Evolutionary conservation across 345 rosid species (phyloP).

Genomic region (Salix brachista): DNA sequence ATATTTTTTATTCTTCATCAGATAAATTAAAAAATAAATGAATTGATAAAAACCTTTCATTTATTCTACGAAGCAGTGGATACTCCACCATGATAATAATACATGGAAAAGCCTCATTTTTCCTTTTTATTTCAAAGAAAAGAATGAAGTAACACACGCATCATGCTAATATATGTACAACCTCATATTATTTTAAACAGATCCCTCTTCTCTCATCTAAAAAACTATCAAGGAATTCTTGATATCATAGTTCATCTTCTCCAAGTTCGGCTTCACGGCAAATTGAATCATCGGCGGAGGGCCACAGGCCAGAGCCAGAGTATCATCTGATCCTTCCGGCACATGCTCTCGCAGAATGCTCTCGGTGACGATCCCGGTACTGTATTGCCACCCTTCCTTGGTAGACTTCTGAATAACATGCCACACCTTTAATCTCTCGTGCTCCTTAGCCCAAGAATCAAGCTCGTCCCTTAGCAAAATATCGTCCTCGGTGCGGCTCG

Average conservation of each 20-base stretch:
- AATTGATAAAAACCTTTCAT: no score
- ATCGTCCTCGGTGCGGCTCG: slow-evolving; percentile 82
- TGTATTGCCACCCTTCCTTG: slow-evolving; percentile 75
- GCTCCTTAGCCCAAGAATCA: slow-evolving; percentile 66
- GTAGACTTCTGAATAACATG: slow-evolving; percentile 57
- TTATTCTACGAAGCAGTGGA: no score
- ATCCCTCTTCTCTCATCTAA: slow-evolving; percentile 16
- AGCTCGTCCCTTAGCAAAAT: slow-evolving; percentile 74
- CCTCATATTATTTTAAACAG: neutral
- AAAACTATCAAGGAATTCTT: slow-evolving; percentile 68
- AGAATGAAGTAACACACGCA: no score
- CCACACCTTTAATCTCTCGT: slow-evolving; percentile 75
- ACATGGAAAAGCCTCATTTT: neutral
- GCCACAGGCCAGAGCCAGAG: slow-evolving; percentile 78
- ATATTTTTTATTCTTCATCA: no score
- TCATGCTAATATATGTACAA: neutral
- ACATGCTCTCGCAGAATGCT: slow-evolving; percentile 58
- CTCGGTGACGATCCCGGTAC: slow-evolving; percentile 68
- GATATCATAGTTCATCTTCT: slow-evolving; percentile 75
- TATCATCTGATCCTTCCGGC: slow-evolving; percentile 52
- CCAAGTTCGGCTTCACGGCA: slow-evolving; percentile 85
- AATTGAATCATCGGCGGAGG: slow-evolving; percentile 98
- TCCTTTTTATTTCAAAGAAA: neutral
- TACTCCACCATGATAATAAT: no score
- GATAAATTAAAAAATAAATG: no score